Evolutionary conservation across 2,329 filamentous ascomycete species (phyloP).

Genomic region (Eutypella sp.): DNA sequence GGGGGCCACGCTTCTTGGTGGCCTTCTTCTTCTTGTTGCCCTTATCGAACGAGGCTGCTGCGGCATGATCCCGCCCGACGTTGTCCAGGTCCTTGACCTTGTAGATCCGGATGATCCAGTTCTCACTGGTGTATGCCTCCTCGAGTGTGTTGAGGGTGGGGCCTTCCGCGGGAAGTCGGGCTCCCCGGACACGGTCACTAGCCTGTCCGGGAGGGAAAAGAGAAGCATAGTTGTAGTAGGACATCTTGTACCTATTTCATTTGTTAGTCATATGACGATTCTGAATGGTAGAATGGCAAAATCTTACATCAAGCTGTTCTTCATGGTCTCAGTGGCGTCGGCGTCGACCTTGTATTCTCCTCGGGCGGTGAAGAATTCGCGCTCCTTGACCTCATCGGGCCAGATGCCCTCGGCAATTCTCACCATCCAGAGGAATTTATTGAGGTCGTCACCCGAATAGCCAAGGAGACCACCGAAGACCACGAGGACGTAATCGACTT

Average conservation of each 20-base stretch:
- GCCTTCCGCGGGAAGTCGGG: constrained; percentile 73
- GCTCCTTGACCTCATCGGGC: constrained; percentile 98
- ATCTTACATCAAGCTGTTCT: constrained; percentile 95
- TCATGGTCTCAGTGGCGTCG: constrained; percentile 94
- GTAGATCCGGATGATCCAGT: constrained; percentile 99
- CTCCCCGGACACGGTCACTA: constrained; percentile 80
- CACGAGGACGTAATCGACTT: constrained; percentile 97
- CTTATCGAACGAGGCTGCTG: constrained; percentile 65
- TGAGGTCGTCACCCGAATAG: constrained; percentile 98
- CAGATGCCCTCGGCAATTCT: constrained; percentile 98
- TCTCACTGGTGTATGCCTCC: constrained; percentile 97
- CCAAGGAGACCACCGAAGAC: constrained; percentile 95
- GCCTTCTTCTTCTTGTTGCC: constrained; percentile 81
- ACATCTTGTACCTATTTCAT: constrained; percentile 93
- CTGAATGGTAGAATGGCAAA: neutral
- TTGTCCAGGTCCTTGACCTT: constrained; percentile 99
- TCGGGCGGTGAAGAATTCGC: constrained; percentile 87
- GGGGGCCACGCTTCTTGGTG: constrained; percentile 65
- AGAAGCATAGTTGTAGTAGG: constrained; percentile 93
- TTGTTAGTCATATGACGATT: constrained; percentile 12
- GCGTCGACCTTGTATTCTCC: constrained; percentile 94
- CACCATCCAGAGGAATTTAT: constrained; percentile 99
- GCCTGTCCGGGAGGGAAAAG: constrained; percentile 92
- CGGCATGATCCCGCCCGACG: constrained; percentile 78
- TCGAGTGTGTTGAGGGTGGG: constrained; percentile 85